Base-by-base conservation (phyloP, 371 early-diverging fungal species). In the Mucor indicus region DNA sequence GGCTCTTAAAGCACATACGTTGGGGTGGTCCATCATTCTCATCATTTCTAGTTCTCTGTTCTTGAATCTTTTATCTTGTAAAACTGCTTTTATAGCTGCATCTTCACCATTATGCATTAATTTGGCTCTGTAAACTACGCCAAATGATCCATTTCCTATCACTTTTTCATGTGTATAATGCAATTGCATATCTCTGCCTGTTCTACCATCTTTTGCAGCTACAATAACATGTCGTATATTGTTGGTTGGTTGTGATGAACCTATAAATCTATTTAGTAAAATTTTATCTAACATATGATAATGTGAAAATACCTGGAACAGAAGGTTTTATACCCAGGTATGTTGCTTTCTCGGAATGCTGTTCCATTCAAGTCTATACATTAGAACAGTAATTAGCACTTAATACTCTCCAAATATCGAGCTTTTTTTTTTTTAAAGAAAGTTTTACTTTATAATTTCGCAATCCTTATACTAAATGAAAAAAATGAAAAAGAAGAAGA, bases 21-120 rank as follows among this genome's bases (percentile, higher is more conserved):
- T 92, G 44, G 83, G 84, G 57, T 92, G 92, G 24, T 65, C 60
- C 16, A 92, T 85, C 39, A 83, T 73, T 38, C 84, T 73, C 91
- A 92, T 92, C 46, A 92, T 92, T 48, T 92, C 85, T 24, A 92
- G 72, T 60, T 92, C 92, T 47, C 91, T 86, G 62, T 91, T 91
- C 87, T 95, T 95, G 80, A 93, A 96, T 41, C 97, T 81, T 73
- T 86, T 89, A 66, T 96, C 97, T 77, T 96, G 97, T 23, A 93
- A 69, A 5, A 96, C 97, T 72, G 91, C 93, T 74, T 96, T 96
- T 45, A 96, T 91, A 40, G 97, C 97, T 19, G 83, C 84, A 22
- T 80, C 75, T 57, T 93, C 91, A 23, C 83, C 81, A 39, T 75
- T 75, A 32, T 85, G 79, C 32, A 86, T 72, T 16, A 94, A 69